Base-by-base conservation (phyloP, 2,329 filamentous ascomycete species). In the Pseudocercospora pini-densiflorae region DNA sequence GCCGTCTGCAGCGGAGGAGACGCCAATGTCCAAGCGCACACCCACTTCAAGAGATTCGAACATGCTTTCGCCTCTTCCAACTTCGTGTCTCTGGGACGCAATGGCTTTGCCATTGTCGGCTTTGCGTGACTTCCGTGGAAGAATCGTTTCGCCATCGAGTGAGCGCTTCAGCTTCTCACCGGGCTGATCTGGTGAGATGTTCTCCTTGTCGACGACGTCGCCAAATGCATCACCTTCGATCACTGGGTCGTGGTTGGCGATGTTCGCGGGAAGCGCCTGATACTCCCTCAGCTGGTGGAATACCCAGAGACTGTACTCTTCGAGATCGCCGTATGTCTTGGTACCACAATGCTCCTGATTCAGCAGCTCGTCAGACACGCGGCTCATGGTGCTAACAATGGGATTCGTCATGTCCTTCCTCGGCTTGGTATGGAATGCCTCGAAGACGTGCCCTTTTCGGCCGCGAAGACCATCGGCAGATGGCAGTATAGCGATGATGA, bases 71-170 rank as follows among this genome's bases (percentile, higher is more conserved):
- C 33, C 24, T 33, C 53, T 33, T 58, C 3, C 7, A 40, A 24
- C 8, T 5, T 24, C 3, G 5, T 2, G 29, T 2, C 40, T 16
- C 7, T 23, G 16, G 10, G 6, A 3, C 7, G 16, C 45, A 1
- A 31, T 23, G 10, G 6, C 51, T 27, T 54, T n/a, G 6, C 40
- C 51, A 2, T 49, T 14, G 16, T 5, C 61, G 16, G 12, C 36
- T n/a, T 43, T n/a, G 47, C 73, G 70, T 24, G 59, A 77, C 66
- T 80, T 80, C 75, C 72, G 80, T 19, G 78, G 78, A 57, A 77
- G 78, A 59, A 68, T 80, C 59, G 33, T 3, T 10, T 24, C 27
- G 9, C 16, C 3, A 16, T 40, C 8, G 16, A 29, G 24, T 23
- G 45, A 61, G 16, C 59, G 45, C 59, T 53, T 61, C 0, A 27